Conservation (phyloP, 352 stramenopile species). For the Elongisporangium anandrum region DNA sequence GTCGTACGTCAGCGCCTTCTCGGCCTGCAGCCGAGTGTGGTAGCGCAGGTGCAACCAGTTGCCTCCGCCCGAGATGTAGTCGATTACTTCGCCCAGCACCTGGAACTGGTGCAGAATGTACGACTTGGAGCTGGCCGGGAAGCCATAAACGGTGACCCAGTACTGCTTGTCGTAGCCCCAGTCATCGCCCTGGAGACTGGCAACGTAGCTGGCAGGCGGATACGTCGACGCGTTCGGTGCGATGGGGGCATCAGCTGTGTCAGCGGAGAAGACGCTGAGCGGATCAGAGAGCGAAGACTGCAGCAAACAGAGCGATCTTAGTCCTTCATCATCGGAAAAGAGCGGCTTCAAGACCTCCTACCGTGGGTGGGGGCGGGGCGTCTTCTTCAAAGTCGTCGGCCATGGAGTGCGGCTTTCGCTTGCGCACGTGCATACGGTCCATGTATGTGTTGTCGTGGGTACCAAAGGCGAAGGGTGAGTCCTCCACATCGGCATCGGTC, state of each 20-base stretch:
- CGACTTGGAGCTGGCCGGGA: conserved; percentile 51
- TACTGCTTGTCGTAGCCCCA: conserved; percentile 82
- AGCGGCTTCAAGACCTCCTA: conserved; percentile 6
- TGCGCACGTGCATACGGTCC: conserved; percentile 40
- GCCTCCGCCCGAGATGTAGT: conserved; percentile 54
- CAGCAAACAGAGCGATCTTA: neutral
- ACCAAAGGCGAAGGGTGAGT: conserved; percentile 63
- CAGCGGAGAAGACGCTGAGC: neutral
- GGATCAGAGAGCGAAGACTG: neutral
- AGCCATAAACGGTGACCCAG: conserved; percentile 82
- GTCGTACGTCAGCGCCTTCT: conserved; percentile 76
- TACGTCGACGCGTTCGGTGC: neutral
- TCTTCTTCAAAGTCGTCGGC: conserved; percentile 43
- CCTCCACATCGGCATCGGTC: conserved; percentile 34
- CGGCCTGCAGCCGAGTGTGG: conserved; percentile 69
- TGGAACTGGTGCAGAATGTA: conserved; percentile 78
- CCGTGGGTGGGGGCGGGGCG: conserved; percentile 50
- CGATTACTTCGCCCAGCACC: conserved; percentile 63
- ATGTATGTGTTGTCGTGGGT: conserved; percentile 20
- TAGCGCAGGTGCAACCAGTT: conserved; percentile 85
- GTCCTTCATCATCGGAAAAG: neutral
- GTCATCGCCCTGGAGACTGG: conserved; percentile 55
- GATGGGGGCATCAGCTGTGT: neutral
- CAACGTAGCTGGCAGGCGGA: conserved; percentile 23
- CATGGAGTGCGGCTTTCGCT: conserved; percentile 28